Evolutionary conservation across 306 rosid genomes (phyloP).

Genomic region (Trifolium subterraneum): DNA sequence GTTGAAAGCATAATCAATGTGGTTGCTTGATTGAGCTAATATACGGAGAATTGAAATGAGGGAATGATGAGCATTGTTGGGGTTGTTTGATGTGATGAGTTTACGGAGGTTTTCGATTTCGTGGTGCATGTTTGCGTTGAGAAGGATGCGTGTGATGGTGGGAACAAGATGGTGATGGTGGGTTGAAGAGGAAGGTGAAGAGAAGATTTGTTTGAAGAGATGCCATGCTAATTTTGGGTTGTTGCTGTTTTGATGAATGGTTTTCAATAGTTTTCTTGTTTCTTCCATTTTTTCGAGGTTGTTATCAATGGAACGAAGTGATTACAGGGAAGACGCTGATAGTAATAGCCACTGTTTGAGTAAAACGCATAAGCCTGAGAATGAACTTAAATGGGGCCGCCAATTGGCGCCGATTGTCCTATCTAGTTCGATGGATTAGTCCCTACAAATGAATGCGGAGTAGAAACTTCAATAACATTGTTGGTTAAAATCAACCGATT

Average conservation of each 20-base stretch:
- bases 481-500: too few relatives aligned
- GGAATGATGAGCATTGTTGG: conserved; percentile 54
- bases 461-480: too few relatives aligned
- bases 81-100: conserved; percentile 52
- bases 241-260: conserved; percentile 56
- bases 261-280: conserved; percentile 48
- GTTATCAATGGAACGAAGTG: not conserved
- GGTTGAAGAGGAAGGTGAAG: conserved; percentile 47
- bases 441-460: too few relatives aligned
- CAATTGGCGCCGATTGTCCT: too few relatives aligned
- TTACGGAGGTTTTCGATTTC: conserved; percentile 63
- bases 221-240: conserved; percentile 85
- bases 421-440: too few relatives aligned
- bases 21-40: conserved; percentile 58
- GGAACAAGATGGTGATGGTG: conserved; percentile 42
- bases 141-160: conserved; percentile 63
- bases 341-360: too few relatives aligned
- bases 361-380: too few relatives aligned
- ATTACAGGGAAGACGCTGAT: not conserved
- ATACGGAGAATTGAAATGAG: conserved; percentile 50
- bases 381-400: too few relatives aligned
- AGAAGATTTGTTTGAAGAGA: conserved; percentile 68
- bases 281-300: conserved; percentile 44
- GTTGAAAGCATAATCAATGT: conserved; percentile 55
- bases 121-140: conserved; percentile 58